A percentile compares a stretch with the other conserved stretches of the same genome.
Conservation (phyloP, 208 protist genomes). For the Leishmania amazonensis region DNA sequence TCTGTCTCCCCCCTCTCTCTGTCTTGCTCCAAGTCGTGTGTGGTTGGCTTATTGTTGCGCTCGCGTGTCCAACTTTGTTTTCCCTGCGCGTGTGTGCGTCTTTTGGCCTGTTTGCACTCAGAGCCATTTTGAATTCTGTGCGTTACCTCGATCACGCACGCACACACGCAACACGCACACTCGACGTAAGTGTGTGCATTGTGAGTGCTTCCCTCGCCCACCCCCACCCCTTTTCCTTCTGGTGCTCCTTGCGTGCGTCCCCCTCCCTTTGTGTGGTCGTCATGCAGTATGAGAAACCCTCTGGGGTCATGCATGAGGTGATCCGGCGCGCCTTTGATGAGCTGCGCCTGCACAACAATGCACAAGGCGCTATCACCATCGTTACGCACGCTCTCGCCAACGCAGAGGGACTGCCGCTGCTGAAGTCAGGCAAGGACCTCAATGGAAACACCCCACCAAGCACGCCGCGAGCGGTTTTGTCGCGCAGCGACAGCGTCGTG, state of each 20-base stretch:
- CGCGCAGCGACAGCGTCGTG: not conserved
- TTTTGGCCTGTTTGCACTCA: not conserved
- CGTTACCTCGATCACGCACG: no score
- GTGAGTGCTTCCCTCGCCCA: not conserved
- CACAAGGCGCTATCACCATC: conserved; percentile 53
- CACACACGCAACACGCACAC: no score
- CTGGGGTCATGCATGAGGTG: conserved; percentile 67
- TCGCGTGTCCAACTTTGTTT: not conserved
- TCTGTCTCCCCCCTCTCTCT: not conserved
- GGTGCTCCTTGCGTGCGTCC: not conserved
- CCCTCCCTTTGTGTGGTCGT: conserved; percentile 17
- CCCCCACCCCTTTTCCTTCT: not conserved
- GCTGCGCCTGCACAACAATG: conserved; percentile 63
- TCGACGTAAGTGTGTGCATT: not conserved
- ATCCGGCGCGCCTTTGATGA: conserved; percentile 73
- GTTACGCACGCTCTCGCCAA: conserved; percentile 43
- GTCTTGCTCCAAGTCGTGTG: not conserved
- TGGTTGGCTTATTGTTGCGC: not conserved
- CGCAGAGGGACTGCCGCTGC: conserved; percentile 18
- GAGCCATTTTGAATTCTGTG: no score
- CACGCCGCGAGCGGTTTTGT: not conserved
- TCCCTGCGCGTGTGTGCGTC: not conserved
- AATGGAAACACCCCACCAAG: conserved; percentile 11
- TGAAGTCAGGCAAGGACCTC: conserved; percentile 31
- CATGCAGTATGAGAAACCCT: conserved; percentile 63